These are phyloP conservation scores for Leccinum holopus DNA, from an alignment of 1,284 basidiomycete genomes.

Conservation along the genomic window DNA sequence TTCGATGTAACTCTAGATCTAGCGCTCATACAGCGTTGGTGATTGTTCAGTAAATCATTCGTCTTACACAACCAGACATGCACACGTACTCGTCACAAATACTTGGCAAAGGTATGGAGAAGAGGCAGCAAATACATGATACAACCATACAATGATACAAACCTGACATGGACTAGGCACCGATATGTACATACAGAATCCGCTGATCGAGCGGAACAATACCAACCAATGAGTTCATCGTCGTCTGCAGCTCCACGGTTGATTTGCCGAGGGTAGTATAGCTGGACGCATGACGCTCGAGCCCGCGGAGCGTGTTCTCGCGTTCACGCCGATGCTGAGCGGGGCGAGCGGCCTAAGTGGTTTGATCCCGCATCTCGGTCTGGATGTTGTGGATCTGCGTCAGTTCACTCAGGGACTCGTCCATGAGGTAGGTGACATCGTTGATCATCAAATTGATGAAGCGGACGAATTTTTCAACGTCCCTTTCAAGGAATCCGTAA, in stretches of 20 bases:
- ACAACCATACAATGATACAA: too few relatives aligned
- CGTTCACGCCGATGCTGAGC: constrained; percentile 81
- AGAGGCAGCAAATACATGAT: too few relatives aligned
- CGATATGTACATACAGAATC: too few relatives aligned
- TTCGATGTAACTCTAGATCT: too few relatives aligned
- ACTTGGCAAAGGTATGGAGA: too few relatives aligned
- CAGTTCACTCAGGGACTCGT: constrained; percentile 91
- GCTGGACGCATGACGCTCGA: constrained; percentile 82
- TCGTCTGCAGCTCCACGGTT: constrained; percentile 83
- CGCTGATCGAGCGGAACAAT: too few relatives aligned
- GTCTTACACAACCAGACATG: too few relatives aligned
- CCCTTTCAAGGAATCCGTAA: constrained; percentile 42
- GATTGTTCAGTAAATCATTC: too few relatives aligned
- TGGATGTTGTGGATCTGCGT: constrained; percentile 88
- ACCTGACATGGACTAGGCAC: too few relatives aligned
- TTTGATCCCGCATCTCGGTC: constrained; percentile 76
- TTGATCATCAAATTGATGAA: constrained; percentile 99
- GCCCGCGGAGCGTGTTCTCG: constrained; percentile 71
- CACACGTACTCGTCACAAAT: too few relatives aligned
- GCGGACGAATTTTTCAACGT: constrained; percentile 89
- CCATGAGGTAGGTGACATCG: constrained; percentile 97
- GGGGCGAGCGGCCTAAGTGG: constrained; percentile 65
- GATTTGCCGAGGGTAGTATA: constrained; percentile 88
- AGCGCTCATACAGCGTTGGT: too few relatives aligned
- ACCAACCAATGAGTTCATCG: too few relatives aligned